Conservation (phyloP, 768 basidiomycete genomes). For the Clitopilus passeckerianus region DNA sequence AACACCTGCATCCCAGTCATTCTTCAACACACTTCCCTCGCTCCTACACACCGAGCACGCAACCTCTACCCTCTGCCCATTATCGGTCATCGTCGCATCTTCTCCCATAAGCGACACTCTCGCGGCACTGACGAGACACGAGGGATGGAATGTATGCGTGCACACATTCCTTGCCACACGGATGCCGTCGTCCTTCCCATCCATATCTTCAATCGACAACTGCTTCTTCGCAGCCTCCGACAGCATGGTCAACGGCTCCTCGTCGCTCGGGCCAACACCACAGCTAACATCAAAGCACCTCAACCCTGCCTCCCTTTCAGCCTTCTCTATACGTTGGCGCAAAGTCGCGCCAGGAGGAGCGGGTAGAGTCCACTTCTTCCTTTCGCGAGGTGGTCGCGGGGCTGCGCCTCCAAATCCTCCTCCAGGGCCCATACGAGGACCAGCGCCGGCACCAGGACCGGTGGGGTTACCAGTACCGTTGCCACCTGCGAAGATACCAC, state of each 20-base stretch:
- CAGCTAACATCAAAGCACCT: slow-evolving; percentile 72
- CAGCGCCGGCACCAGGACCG: slow-evolving; percentile 7
- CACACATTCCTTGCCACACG: slow-evolving; percentile 34
- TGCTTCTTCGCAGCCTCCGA: slow-evolving; percentile 14
- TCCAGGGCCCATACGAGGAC: slow-evolving; percentile 12
- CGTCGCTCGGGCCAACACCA: slow-evolving; percentile 71
- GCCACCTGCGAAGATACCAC: neutral
- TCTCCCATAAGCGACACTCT: slow-evolving; percentile 58
- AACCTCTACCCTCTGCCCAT: slow-evolving; percentile 51
- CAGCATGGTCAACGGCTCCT: slow-evolving; percentile 47
- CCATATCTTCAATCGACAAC: slow-evolving; percentile 6
- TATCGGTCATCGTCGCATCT: slow-evolving; percentile 26
- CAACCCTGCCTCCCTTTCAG: slow-evolving; percentile 67
- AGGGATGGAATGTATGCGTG: slow-evolving; percentile 63
- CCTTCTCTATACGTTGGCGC: slow-evolving; percentile 67
- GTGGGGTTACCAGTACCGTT: neutral
- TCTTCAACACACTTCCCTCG: slow-evolving; percentile 51
- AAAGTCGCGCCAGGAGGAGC: slow-evolving; percentile 64
- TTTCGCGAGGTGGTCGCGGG: slow-evolving; percentile 17
- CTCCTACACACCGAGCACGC: slow-evolving; percentile 70
- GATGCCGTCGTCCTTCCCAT: slow-evolving; percentile 4
- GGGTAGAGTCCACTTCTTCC: slow-evolving; percentile 55
- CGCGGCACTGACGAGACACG: slow-evolving; percentile 70
- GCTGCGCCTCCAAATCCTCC: slow-evolving; percentile 8
- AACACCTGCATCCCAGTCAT: slow-evolving; percentile 55